Base-by-base conservation (phyloP, 371 early-diverging fungal species). In the Apophysomyces sp. region DNA sequence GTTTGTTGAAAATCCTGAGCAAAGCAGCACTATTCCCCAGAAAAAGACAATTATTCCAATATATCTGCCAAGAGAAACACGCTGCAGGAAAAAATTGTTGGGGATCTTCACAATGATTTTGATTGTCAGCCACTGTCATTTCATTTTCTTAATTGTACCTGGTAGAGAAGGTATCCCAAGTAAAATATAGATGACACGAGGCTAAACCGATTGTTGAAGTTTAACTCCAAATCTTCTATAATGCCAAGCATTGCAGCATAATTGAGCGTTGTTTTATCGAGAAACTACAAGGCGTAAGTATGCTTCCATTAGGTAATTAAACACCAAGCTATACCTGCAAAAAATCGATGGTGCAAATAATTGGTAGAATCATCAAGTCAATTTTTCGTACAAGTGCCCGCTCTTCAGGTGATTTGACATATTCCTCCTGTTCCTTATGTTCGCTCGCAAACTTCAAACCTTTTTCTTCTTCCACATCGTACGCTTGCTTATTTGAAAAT, bases 71-170 rank as follows among this genome's bases (percentile, higher is more conserved):
- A 78, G 60, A 1, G 70, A 51, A 15, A 76, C 29, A 21, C 63
- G 68, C 52, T 78, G 79, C 32, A 78, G 49, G 12, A 78, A 58
- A 36, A 68, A 78, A 57, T 70, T 73, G 40, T 78, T 78, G 24
- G 79, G 79, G 18, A 76, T 16, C 76, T 77, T 57, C 0, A 26
- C 4, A 31, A 27, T 9, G 11, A 27, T 27, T 7, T 7, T 21
- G 3, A 26, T n/a, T 21, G 21, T n/a, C 6, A 24, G 6, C 2
- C 24, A 34, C 12, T 8, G 13, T 28, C 5, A 36, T 16, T 40
- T 36, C 53, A 2, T 27, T 6, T 52, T 60, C 9, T 51, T 11
- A 41, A 44, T 8, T 15, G 6, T 55, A 76, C 77, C 71, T 77
- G 77, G 28, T 66, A 63, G 4, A 56, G 36, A 9, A 77, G 62